A percentile compares a stretch with the other conserved stretches of the same genome.
Conservation (phyloP, 2,329 filamentous ascomycete species). For the Neofusicoccum sp. region DNA sequence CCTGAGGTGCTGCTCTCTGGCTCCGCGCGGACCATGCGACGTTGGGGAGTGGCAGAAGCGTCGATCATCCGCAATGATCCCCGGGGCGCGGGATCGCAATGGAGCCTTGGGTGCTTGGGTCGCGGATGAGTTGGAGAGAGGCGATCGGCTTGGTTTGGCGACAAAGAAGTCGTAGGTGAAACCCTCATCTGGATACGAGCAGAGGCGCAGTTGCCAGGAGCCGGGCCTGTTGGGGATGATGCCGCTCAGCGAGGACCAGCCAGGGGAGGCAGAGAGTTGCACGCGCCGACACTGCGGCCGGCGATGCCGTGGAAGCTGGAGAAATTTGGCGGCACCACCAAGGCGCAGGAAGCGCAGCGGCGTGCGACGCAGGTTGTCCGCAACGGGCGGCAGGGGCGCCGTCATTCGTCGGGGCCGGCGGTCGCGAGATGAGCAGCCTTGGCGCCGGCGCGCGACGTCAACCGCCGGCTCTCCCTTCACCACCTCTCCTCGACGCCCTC, state of each 20-base stretch:
- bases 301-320: neutral
- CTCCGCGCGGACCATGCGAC: neutral
- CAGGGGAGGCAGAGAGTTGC: neutral
- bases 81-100: neutral
- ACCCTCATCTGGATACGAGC: neutral
- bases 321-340: neutral
- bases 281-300: neutral
- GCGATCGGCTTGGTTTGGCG: neutral
- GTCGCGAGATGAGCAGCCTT: constrained; percentile 11
- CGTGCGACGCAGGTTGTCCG: neutral
- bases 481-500: neutral
- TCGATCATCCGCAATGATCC: constrained; percentile 2
- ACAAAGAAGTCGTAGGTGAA: neutral
- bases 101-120: neutral
- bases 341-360: neutral
- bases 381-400: neutral
- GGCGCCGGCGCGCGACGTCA: constrained; percentile 4
- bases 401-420: neutral
- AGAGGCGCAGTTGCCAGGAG: too few relatives aligned
- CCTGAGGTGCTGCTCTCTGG: neutral
- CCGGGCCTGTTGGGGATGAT: neutral
- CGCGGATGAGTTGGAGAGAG: neutral
- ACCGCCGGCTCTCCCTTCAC: neutral
- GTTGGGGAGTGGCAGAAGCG: neutral
- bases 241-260: neutral